Evolutionary conservation across 148 eudicot species (phyloP), one percentile per base, ranked within the genome.

Genomic region (Salicornia ramosissima): DNA sequence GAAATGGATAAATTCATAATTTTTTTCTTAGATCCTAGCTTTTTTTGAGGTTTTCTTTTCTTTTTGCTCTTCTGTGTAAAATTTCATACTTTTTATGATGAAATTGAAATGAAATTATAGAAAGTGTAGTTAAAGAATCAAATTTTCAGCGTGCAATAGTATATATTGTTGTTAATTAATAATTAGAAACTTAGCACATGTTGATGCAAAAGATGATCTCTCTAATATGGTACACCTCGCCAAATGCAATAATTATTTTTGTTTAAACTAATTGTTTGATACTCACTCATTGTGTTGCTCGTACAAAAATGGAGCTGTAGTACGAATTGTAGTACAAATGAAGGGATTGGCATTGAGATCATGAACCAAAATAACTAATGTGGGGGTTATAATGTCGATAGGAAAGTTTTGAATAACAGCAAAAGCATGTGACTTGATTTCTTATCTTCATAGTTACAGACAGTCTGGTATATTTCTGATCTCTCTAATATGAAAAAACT

Each of bases 21-120:
- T 55, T 62, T 22, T 42, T 63, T 36, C 24, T 30, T 60, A 68
- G 54, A 33, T 36, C 50, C 58, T 66, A 29, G 47, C 22, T 11
- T 24, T 53, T 15, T 30, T 55, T 22, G 10, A 18, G 39, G 31
- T 56, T 46, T 13, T 19, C 34, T 47, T 57, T 25, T 64, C 2
- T 70, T 34, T 1, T 4, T 5, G 31, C 8, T 24, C 9, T 46
- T 56, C n/a, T 24, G 25, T 59, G 59, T 67, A 59, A 16, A 5
- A 45, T 39, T 50, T 22, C 42, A 31, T 36, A 53, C 21, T 6
- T 64, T 24, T 10, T 62, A 39, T 62, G 25, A 40, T 25, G 8
- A 64, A 24, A n/a, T 58, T 21, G 14, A 40, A 69, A 57, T 56
- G 71, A 70, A 43, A 72, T 26, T 33, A 71, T 46, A 36, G 26